These are phyloP conservation scores for Clonostachys sp. DNA, from an alignment of 2,329 filamentous ascomycete genomes.

Conservation along the genomic window DNA sequence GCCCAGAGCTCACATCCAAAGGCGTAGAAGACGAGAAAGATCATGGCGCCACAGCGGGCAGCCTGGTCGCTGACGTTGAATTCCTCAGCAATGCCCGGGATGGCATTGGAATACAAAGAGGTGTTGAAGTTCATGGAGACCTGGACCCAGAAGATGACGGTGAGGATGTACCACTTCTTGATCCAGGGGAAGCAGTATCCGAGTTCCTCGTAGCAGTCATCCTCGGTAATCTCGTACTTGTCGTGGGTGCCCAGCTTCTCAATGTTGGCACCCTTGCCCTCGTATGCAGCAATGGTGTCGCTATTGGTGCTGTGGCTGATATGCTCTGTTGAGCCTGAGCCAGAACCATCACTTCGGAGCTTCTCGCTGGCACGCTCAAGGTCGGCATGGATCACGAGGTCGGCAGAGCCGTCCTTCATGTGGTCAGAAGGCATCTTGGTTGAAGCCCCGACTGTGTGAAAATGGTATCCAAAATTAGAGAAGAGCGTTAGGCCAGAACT, in stretches of 20 bases:
- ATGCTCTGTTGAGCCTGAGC: not conserved
- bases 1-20: constrained; percentile 89
- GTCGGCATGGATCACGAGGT: constrained; percentile 25
- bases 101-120: constrained; percentile 66
- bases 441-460: not conserved
- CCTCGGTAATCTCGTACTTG: constrained; percentile 42
- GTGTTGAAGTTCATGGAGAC: constrained; percentile 79
- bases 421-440: constrained; percentile 7
- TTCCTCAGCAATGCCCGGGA: constrained; percentile 59
- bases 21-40: constrained; percentile 76
- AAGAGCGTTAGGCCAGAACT: not conserved
- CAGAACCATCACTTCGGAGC: constrained; percentile 9
- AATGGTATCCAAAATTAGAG: not conserved
- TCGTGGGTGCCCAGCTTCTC: constrained; percentile 16
- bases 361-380: constrained; percentile 27
- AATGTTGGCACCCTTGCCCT: not conserved
- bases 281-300: not conserved
- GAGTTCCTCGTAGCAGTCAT: constrained; percentile 62
- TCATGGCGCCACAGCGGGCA: constrained; percentile 68
- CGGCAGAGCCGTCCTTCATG: constrained; percentile 27
- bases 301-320: constrained; percentile 2
- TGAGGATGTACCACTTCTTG: constrained; percentile 71
- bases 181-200: constrained; percentile 54
- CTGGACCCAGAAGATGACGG: constrained; percentile 70
- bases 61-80: constrained; percentile 65